These are phyloP conservation scores for Athelia sp. DNA, from an alignment of 1,284 basidiomycete genomes.

Conservation along the genomic window DNA sequence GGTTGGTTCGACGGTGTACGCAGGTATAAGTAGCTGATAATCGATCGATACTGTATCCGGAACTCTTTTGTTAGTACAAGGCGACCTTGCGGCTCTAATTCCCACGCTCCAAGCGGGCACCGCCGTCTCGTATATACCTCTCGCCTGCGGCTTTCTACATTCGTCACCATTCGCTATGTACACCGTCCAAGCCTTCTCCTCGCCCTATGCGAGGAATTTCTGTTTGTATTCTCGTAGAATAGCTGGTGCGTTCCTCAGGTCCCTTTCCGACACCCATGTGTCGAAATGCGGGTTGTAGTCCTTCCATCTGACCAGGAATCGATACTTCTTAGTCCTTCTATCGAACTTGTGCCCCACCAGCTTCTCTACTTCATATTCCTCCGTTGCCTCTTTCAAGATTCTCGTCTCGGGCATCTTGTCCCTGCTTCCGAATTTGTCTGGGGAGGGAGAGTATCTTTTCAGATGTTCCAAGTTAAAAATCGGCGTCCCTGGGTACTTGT, in stretches of 20 bases:
- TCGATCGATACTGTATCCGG: too few species aligned
- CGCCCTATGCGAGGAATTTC: background rate
- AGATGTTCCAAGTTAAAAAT: constrained; percentile 24
- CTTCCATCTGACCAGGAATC: constrained; percentile 3
- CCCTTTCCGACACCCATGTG: background rate
- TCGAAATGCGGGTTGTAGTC: constrained; percentile 4
- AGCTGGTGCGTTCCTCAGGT: background rate
- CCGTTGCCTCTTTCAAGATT: background rate
- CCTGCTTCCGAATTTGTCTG: constrained; percentile 11
- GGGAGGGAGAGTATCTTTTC: constrained; percentile 14
- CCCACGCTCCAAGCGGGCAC: background rate
- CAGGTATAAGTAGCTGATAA: too few species aligned
- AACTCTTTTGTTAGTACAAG: background rate
- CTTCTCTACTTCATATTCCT: constrained; percentile 15
- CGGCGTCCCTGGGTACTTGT: constrained; percentile 19
- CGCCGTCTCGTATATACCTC: constrained; percentile 7
- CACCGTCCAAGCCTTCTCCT: constrained; percentile 7
- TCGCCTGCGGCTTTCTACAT: constrained; percentile 4
- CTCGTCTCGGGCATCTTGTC: constrained; percentile 1
- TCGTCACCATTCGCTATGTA: too few species aligned
- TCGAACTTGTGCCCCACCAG: constrained; percentile 11
- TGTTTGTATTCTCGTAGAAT: background rate
- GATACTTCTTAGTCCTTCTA: background rate
- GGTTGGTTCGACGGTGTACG: too few species aligned
- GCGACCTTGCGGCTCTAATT: background rate